Conservation (phyloP, 495 filamentous ascomycete genomes). For the Tuber borchii region DNA sequence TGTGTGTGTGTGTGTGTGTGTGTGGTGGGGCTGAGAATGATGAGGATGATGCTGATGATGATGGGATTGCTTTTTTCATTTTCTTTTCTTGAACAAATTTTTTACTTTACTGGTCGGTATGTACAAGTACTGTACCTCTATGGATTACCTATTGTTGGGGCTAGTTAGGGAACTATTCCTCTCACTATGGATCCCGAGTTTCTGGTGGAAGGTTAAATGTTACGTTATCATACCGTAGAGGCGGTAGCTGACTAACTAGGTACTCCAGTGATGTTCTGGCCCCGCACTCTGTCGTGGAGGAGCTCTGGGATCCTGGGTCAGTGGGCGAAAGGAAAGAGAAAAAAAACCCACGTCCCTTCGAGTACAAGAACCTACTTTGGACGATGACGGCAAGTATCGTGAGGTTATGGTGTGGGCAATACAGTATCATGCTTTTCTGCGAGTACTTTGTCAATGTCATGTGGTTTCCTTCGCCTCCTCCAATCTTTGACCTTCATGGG, state of each 20-base stretch:
- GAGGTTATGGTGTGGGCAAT: neutral
- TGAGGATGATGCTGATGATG: neutral
- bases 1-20: neutral
- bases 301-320: neutral
- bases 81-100: no score
- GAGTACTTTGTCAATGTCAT: neutral
- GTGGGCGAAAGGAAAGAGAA: neutral
- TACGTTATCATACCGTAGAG: neutral
- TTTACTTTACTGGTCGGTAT: neutral
- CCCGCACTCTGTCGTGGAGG: neutral
- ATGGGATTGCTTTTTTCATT: no score
- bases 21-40: neutral
- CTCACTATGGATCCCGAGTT: neutral
- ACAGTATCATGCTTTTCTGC: neutral
- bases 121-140: neutral
- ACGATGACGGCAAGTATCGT: conserved; percentile 4
- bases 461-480: neutral
- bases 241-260: neutral
- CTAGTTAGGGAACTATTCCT: neutral
- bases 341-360: neutral
- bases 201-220: neutral
- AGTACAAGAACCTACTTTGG: conserved; percentile 5
- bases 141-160: neutral
- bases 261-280: neutral
- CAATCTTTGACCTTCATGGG: neutral